Conservation (phyloP, 169 alveolate species). For the Cyclospora cayetanensis region DNA sequence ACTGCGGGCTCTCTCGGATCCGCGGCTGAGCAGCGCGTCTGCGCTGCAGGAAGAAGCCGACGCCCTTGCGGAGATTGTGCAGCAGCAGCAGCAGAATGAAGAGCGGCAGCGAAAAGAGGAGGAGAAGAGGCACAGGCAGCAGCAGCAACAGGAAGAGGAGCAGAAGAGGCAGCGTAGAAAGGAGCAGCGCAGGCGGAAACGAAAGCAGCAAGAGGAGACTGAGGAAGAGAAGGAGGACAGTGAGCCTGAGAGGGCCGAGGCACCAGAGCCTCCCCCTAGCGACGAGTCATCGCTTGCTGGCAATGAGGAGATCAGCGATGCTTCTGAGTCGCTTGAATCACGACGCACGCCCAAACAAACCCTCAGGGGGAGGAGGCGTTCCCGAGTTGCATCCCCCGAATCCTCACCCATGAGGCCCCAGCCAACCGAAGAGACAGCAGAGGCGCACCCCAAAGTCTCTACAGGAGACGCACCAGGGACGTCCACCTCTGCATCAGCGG, state of each 20-base stretch:
- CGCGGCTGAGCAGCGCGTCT: conserved; percentile 1
- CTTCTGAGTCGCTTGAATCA: neutral
- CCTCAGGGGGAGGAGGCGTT: neutral
- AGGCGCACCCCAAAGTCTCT: no score
- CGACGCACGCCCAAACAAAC: neutral
- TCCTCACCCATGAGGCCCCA: neutral
- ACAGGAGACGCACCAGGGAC: neutral
- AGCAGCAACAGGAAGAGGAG: neutral
- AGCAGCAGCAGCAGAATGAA: conserved; percentile 44
- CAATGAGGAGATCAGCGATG: neutral
- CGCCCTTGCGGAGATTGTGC: neutral
- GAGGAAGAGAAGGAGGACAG: neutral
- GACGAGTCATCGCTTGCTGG: no score
- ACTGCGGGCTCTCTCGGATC: conserved; percentile 6
- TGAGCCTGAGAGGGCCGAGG: neutral
- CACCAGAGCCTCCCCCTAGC: neutral
- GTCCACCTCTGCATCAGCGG: neutral
- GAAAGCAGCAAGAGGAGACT: neutral
- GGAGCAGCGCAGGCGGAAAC: neutral
- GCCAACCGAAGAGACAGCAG: neutral
- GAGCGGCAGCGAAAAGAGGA: conserved; percentile 19
- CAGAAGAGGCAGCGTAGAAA: neutral
- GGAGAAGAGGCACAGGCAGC: neutral
- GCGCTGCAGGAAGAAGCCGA: conserved; percentile 47
- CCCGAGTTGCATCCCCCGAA: no score